Evolutionary conservation across 306 rosid species (phyloP), one percentile per base, ranked within the genome.

Genomic region (Sicyos baderoa): DNA sequence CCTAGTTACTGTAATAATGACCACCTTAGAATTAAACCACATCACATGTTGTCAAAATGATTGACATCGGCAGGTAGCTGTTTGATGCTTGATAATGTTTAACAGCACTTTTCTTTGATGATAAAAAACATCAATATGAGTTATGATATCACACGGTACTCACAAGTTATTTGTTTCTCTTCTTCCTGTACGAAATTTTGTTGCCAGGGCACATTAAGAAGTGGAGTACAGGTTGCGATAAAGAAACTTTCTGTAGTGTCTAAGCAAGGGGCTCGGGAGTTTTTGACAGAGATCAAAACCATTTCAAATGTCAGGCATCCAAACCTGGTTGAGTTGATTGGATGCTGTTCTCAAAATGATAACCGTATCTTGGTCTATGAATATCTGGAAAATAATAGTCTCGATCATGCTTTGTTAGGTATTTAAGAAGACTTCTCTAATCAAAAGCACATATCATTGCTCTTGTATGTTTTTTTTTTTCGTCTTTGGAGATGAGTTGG

Each of bases 281-380:
- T 94, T 81, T 78, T 90, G 72, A 79, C 89, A 2, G 97, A 94
- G 80, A 86, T 94, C 23, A 80, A 79, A 25, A 83, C 95, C 23
- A 85, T 94, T 68, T 82, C 97, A 67, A 85, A 82, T 78, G 96
- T 88, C 45, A 84, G 57, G 80, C 99, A 90, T 83, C 84, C 85
- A 72, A 88, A 90, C 77, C 97, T 90, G 78, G 91, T 94, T 71
- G 95, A 88, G 82, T 78, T 90, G 88, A 42, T 94, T 66, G 99
- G 99, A 59, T 94, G 86, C 83, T 85, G 91, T 73, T 78, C 81
- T 79, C 80, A 90, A 76, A 97, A 81, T 69, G 80, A 83, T 35
- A 76, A 77, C 72, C 87, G 97, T 29, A 75, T 88, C 67, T 80
- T 94, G 85, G 95, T 94, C 72, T 94, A 94, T 7, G 95, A 94